Percentiles rank a stretch among this genome's conserved stretches.
Conservation (phyloP, 192 early-diverging fungal genomes). For the Linnemannia exigua region DNA sequence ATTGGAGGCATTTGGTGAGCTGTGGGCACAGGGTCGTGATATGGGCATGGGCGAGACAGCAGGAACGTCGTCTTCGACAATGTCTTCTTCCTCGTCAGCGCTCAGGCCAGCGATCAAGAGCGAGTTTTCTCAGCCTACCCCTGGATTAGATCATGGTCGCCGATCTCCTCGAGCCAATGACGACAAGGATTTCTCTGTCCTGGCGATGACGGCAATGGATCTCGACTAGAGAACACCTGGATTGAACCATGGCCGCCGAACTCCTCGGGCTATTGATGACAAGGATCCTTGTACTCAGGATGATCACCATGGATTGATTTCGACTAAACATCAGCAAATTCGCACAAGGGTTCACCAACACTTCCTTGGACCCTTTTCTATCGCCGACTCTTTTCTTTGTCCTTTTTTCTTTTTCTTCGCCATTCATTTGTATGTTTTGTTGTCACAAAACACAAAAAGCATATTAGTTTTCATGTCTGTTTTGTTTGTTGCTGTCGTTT, state of each 20-base stretch:
- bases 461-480: not conserved
- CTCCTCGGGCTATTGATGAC: too few species aligned
- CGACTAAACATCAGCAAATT: too few species aligned
- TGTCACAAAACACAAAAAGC: not conserved
- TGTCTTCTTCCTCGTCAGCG: not conserved
- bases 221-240: conserved; percentile 39
- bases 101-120: not conserved
- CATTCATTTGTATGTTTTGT: not conserved
- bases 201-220: conserved; percentile 28
- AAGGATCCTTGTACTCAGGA: too few species aligned
- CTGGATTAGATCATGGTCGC: conserved; percentile 31
- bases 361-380: not conserved
- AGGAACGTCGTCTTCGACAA: not conserved
- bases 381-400: not conserved
- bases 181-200: not conserved
- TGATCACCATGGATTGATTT: too few species aligned
- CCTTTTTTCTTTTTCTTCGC: not conserved
- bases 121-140: conserved; percentile 21
- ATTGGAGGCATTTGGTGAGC: conserved; percentile 43
- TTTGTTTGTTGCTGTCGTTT: conserved; percentile 18
- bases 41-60: conserved; percentile 11
- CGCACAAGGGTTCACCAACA: too few species aligned
- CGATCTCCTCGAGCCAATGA: conserved; percentile 19
- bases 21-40: conserved; percentile 52
- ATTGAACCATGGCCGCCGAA: too few species aligned